Evolutionary conservation across 352 stramenopile species (phyloP).

Genomic region (Halophytophthora polymorphica): DNA sequence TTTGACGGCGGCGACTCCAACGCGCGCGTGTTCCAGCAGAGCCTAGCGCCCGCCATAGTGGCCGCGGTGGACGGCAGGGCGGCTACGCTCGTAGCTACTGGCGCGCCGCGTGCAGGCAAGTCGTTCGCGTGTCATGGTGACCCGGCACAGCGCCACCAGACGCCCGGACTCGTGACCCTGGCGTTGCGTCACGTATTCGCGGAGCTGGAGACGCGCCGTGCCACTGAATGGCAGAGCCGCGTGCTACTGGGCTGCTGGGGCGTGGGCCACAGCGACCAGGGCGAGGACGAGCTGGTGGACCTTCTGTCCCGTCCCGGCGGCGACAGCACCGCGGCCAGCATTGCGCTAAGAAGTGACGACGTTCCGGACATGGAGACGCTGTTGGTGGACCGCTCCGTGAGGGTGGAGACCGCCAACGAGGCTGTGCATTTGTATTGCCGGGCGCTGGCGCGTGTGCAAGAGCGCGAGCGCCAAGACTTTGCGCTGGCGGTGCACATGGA

Average conservation of each 20-base stretch:
- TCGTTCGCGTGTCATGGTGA: conserved; percentile 62
- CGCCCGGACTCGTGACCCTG: conserved; percentile 29
- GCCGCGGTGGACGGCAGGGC: conserved; percentile 24
- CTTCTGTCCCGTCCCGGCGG: conserved; percentile 4
- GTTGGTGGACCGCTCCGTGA: conserved; percentile 27
- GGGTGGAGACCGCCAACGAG: conserved; percentile 29
- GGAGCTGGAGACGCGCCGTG: conserved; percentile 10
- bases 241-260: conserved; percentile 28
- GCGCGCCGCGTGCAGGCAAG: conserved; percentile 45
- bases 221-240: conserved; percentile 4
- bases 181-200: conserved; percentile 35
- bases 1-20: conserved; percentile 45
- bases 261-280: conserved; percentile 1
- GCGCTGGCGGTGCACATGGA: conserved; percentile 46
- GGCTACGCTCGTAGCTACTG: conserved; percentile 46
- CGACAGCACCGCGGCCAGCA: background rate
- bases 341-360: background rate
- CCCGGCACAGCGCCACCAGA: conserved; percentile 11
- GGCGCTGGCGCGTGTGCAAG: conserved; percentile 16
- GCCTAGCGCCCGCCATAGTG: conserved; percentile 27
- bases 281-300: conserved; percentile 14
- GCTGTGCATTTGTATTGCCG: conserved; percentile 29
- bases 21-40: conserved; percentile 41
- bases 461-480: conserved; percentile 30
- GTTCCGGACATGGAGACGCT: conserved; percentile 8